phyloP scores from a whole-genome alignment of 768 basidiomycete genomes.

The Melanogaster broomeanus region DNA sequence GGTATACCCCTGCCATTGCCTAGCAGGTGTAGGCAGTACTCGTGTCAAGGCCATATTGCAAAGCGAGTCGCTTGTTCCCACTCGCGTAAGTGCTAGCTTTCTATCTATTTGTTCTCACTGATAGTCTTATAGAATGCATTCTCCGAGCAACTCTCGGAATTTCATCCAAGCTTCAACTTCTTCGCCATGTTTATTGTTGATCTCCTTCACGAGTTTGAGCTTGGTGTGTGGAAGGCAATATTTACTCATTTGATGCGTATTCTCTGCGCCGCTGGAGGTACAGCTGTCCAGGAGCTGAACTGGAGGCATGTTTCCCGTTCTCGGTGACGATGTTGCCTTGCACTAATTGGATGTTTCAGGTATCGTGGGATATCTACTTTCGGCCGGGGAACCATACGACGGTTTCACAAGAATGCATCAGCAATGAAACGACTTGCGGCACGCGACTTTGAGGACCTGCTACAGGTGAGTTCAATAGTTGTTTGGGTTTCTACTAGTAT shows the following conservation, averaged over 20 bases:
- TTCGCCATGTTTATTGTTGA: conserved; percentile 14
- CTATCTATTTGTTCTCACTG: no score
- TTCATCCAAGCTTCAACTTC: conserved; percentile 15
- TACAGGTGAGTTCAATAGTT: conserved; percentile 17
- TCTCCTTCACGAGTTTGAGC: conserved; percentile 21
- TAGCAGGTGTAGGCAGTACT: no score
- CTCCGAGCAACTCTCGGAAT: no score
- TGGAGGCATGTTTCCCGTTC: conserved; percentile 3
- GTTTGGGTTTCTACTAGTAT: no score
- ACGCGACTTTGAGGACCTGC: conserved; percentile 38
- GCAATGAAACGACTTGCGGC: conserved; percentile 37
- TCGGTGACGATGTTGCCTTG: background rate
- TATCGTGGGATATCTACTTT: conserved; percentile 32
- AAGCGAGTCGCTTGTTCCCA: no score
- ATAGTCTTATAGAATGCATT: conserved; percentile 43
- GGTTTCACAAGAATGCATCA: conserved; percentile 32
- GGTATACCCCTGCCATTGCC: no score
- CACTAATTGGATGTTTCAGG: no score
- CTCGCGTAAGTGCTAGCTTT: no score
- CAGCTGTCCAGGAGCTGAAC: conserved; percentile 8
- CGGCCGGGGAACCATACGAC: conserved; percentile 31
- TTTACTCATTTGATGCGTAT: conserved; percentile 20
- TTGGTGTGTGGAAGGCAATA: conserved; percentile 20
- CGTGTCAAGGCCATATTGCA: no score
- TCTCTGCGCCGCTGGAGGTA: conserved; percentile 1